Percentiles rank a stretch among this genome's conserved stretches.
phyloP scores from a whole-genome alignment of 768 basidiomycete species.

The Boletus subparvulus region DNA sequence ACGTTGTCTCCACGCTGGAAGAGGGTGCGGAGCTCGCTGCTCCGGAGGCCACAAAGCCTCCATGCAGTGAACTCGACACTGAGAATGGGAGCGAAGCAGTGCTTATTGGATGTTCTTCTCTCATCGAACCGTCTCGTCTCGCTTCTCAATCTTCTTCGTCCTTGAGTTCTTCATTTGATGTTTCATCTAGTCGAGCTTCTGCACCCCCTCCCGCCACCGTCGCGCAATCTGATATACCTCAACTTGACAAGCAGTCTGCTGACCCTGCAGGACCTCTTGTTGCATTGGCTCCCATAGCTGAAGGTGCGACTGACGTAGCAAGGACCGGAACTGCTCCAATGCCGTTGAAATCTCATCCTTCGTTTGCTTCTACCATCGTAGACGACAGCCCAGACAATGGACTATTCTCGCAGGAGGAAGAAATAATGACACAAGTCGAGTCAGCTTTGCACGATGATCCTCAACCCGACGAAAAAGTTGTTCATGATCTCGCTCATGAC shows the following conservation, averaged over 20 bases:
- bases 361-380: constrained; percentile 52
- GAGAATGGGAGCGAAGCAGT: constrained; percentile 21
- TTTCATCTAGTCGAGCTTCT: constrained; percentile 49
- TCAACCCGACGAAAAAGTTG: constrained; percentile 17
- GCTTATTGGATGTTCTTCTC: constrained; percentile 20
- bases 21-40: constrained; percentile 16
- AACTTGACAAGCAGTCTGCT: constrained; percentile 46
- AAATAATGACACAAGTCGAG: constrained; percentile 13
- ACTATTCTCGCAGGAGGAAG: constrained; percentile 30
- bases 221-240: constrained; percentile 39
- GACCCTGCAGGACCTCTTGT: constrained; percentile 47
- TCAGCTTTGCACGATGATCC: constrained; percentile 17
- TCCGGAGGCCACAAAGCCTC: constrained; percentile 24
- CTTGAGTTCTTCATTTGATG: constrained; percentile 37
- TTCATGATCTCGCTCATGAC: constrained; percentile 14
- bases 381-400: constrained; percentile 42
- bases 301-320: background rate
- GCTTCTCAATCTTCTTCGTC: constrained; percentile 33
- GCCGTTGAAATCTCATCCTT: constrained; percentile 43
- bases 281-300: constrained; percentile 37
- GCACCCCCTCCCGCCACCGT: constrained; percentile 25
- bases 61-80: constrained; percentile 9
- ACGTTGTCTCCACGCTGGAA: constrained; percentile 21
- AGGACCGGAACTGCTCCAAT: constrained; percentile 17
- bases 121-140: constrained; percentile 32